Evolutionary conservation across 2,329 filamentous ascomycete species (phyloP), one percentile per base, ranked within the genome.

Genomic region (Alternaria alternata): DNA sequence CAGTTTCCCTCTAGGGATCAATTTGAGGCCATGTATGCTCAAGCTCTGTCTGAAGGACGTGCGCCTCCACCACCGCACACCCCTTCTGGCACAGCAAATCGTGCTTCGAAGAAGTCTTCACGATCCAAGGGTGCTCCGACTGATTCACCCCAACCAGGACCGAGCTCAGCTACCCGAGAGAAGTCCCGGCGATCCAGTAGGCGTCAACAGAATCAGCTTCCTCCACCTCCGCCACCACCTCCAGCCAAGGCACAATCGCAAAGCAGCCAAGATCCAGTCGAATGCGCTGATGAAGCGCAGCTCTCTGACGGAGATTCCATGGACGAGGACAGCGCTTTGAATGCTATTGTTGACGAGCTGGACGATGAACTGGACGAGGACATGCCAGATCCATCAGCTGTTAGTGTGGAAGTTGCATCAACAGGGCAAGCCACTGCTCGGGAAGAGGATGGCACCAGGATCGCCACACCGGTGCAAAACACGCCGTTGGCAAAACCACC

Each of bases 221-320:
- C 82, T n/a, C 84, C 86, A n/a, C 81, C 82, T 1, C 83, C 85
- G 4, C 81, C 83, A 11, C 83, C 83, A 5, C 80, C 82, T 1
- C 83, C 84, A 5, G 81, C 83, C 7, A 82, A 84, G 7, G 66
- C 70, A 44, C 67, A 51, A 7, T 66, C 70, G 9, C 66, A 65
- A 26, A 71, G 63, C 47, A 68, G 67, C 32, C 74, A 74, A 43
- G 88, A 91, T 68, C 89, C 91, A 3, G 82, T 98, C 4, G 95
- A 98, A 80, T 97, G 94, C 77, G 94, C 93, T 7, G 94, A 98
- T 74, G 94, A 98, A 80, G 91, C 91, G 75, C 92, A 92, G 54
- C 79, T 97, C 12, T 90, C 89, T 14, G 90, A 91, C 36, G 88
- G 90, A 14, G 89, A 92, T 16, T 89, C 90, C 2, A 82, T 89